Evolutionary conservation across 2,329 filamentous ascomycete species (phyloP).

Genomic region (Celoporthe dispersa): DNA sequence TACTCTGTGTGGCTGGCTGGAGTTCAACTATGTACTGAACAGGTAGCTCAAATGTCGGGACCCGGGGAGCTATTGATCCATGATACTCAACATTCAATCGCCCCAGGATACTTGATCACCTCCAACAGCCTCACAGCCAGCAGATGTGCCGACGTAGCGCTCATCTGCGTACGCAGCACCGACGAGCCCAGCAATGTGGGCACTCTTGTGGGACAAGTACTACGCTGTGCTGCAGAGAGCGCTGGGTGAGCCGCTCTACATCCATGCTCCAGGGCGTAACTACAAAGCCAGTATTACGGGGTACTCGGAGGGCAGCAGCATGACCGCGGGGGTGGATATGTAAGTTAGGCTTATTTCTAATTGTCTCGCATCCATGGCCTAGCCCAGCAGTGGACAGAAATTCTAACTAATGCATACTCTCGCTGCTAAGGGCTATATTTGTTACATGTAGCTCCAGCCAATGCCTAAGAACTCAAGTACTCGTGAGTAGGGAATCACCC

Average conservation of each 20-base stretch:
- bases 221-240: not conserved
- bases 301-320: not conserved
- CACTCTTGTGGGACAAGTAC: not conserved
- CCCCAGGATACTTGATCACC: not conserved
- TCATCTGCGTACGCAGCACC: too few species aligned
- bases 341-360: not conserved
- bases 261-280: not conserved
- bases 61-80: too few species aligned
- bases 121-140: not conserved
- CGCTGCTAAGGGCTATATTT: not conserved
- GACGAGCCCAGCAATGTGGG: not conserved
- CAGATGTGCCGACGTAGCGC: not conserved
- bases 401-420: not conserved
- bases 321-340: not conserved
- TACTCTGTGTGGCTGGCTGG: too few species aligned
- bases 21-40: too few species aligned
- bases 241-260: not conserved
- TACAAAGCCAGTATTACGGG: not conserved
- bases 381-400: not conserved
- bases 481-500: slow-evolving; percentile 47
- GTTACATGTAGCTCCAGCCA: slow-evolving; percentile 34
- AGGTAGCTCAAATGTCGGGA: too few species aligned
- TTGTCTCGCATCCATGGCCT: not conserved
- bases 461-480: slow-evolving; percentile 46
- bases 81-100: too few species aligned